Conservation (phyloP, 2,329 filamentous ascomycete species). For the Aspergillus tanneri region DNA sequence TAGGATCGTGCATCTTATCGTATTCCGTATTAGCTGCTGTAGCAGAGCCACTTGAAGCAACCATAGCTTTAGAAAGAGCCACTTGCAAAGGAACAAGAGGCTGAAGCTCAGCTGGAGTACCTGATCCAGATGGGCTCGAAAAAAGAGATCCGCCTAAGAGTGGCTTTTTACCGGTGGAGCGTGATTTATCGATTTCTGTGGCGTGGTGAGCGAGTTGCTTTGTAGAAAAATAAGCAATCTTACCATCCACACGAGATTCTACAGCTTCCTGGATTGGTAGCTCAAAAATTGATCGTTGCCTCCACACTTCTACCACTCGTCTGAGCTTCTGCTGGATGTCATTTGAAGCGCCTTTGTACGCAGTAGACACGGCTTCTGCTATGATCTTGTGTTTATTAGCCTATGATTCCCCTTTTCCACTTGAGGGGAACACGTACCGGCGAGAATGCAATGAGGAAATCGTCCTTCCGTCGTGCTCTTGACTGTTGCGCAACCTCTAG, state of each 20-base stretch:
- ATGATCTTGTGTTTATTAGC: conserved; percentile 58
- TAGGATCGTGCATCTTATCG: conserved; percentile 74
- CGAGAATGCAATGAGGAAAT: conserved; percentile 88
- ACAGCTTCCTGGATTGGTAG: conserved; percentile 74
- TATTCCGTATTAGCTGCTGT: conserved; percentile 77
- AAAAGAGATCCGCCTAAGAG: conserved; percentile 69
- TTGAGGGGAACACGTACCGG: conserved; percentile 52
- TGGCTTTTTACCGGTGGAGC: conserved; percentile 54
- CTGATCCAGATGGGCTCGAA: conserved; percentile 53
- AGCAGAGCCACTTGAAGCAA: conserved; percentile 65
- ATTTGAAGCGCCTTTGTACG: conserved; percentile 82
- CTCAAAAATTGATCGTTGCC: conserved; percentile 81
- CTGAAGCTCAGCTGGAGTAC: conserved; percentile 71
- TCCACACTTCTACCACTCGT: conserved; percentile 93
- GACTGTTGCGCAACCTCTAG: conserved; percentile 94
- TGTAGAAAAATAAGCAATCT: conserved; percentile 20
- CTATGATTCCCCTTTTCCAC: neutral
- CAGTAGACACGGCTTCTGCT: conserved; percentile 82
- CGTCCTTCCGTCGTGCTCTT: conserved; percentile 85
- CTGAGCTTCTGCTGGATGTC: conserved; percentile 87
- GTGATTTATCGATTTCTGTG: conserved; percentile 57
- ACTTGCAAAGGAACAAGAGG: conserved; percentile 73
- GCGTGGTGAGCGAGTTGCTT: conserved; percentile 9
- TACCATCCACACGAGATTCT: conserved; percentile 77
- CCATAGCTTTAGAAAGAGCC: conserved; percentile 68